These are phyloP conservation scores for Acacia confusa DNA, from an alignment of 306 rosid genomes.

Conservation along the genomic window DNA sequence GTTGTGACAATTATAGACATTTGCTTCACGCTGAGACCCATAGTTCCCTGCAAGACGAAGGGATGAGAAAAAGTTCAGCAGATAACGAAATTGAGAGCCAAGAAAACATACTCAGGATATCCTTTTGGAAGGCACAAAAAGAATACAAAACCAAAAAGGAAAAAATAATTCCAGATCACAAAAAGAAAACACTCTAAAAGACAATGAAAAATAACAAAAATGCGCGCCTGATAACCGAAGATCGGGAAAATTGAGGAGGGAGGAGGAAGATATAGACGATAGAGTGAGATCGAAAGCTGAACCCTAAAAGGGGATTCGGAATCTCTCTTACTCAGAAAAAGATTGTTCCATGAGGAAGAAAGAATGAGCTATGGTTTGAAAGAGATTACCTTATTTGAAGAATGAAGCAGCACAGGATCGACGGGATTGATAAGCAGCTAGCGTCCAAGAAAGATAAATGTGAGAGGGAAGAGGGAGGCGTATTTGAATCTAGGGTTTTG, in stretches of 20 bases:
- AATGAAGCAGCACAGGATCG: too few species aligned
- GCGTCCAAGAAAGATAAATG: too few species aligned
- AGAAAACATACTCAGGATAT: not conserved
- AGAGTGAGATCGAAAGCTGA: not conserved
- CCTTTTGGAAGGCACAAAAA: not conserved
- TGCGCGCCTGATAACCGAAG: not conserved
- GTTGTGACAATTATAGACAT: constrained; percentile 16
- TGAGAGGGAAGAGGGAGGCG: too few species aligned
- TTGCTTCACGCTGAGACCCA: constrained; percentile 37
- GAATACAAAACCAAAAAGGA: not conserved
- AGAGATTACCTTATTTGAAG: too few species aligned
- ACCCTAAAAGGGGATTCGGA: not conserved
- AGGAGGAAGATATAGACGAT: not conserved
- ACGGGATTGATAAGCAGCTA: too few species aligned
- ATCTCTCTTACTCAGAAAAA: not conserved
- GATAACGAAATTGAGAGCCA: not conserved
- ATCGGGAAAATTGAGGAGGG: not conserved
- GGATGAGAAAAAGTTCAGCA: not conserved
- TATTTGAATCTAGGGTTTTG: too few species aligned
- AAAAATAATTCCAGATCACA: not conserved
- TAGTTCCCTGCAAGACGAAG: constrained; percentile 13
- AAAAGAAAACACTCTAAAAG: not conserved
- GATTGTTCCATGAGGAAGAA: not conserved
- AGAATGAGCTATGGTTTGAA: not conserved
- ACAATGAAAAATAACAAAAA: too few species aligned